Conservation (phyloP, 2,329 filamentous ascomycete genomes). For the Phyllosticta ampelicida region DNA sequence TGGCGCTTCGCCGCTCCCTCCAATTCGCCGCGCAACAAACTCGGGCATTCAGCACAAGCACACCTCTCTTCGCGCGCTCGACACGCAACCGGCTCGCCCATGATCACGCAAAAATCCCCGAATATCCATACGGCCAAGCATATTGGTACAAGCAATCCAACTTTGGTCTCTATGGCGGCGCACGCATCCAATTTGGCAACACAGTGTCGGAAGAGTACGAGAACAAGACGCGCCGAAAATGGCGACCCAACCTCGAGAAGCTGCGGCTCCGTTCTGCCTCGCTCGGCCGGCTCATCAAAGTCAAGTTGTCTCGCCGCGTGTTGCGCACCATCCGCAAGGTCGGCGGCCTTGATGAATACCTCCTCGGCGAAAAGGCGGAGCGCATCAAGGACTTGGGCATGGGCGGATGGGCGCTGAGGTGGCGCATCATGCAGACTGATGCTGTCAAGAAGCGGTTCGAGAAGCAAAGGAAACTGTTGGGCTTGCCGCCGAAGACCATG, state of each 20-base stretch:
- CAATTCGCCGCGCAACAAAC: constrained; percentile 9
- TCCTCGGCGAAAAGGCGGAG: constrained; percentile 63
- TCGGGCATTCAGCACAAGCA: constrained; percentile 21
- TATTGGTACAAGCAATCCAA: constrained; percentile 71
- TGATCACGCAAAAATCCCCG: constrained; percentile 20
- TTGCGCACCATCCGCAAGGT: constrained; percentile 61
- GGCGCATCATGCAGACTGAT: constrained; percentile 75
- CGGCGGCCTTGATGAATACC: constrained; percentile 84
- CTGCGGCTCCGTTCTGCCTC: constrained; percentile 57
- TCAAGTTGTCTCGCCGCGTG: constrained; percentile 59
- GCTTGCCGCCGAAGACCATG: constrained; percentile 43
- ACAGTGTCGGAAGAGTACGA: constrained; percentile 57
- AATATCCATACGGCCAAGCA: constrained; percentile 63
- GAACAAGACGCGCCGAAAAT: constrained; percentile 60
- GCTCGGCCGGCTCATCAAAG: constrained; percentile 52
- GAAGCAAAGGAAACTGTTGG: constrained; percentile 52
- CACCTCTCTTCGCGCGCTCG: constrained; percentile 16
- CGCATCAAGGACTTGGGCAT: constrained; percentile 80
- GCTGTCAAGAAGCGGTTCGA: constrained; percentile 56
- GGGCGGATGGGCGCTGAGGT: constrained; percentile 81
- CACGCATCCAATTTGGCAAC: constrained; percentile 70
- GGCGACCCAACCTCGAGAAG: constrained; percentile 61
- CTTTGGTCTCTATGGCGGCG: constrained; percentile 58
- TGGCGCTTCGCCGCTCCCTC: background rate
- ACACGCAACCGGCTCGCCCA: constrained; percentile 11